Evolutionary conservation across 306 rosid genomes (phyloP).

Genomic region (Malus orientalis): DNA sequence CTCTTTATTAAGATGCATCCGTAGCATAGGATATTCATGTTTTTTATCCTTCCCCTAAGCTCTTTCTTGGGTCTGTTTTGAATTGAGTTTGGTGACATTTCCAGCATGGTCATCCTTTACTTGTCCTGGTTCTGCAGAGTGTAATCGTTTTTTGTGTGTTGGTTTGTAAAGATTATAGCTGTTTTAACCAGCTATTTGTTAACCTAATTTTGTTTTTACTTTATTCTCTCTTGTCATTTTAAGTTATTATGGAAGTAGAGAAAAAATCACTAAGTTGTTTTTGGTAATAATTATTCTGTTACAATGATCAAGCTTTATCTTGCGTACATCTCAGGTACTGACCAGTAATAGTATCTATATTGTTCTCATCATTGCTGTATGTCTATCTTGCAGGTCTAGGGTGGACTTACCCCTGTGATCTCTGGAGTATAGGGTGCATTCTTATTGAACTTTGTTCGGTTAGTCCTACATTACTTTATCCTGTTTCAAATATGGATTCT

Average conservation of each 20-base stretch:
- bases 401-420: conserved; percentile 82
- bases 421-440: conserved; percentile 94
- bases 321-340: neutral
- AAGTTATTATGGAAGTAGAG: neutral
- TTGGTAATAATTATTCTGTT: neutral
- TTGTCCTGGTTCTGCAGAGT: neutral
- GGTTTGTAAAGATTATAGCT: neutral
- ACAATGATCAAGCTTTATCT: neutral
- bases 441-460: conserved; percentile 73
- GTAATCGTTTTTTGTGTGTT: neutral
- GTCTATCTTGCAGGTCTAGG: conserved; percentile 64
- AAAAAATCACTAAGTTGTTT: neutral
- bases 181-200: neutral
- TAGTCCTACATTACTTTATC: conserved; percentile 25
- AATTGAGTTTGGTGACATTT: neutral
- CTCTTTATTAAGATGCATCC: neutral
- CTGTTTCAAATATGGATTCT: conserved; percentile 14
- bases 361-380: neutral
- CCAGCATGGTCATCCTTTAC: neutral
- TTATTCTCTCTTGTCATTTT: neutral
- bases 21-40: neutral
- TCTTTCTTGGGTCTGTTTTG: neutral
- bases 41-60: neutral
- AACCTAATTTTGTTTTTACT: neutral
- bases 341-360: neutral